Conservation (phyloP, 257 asterid species). For the Osmanthus fragrans region DNA sequence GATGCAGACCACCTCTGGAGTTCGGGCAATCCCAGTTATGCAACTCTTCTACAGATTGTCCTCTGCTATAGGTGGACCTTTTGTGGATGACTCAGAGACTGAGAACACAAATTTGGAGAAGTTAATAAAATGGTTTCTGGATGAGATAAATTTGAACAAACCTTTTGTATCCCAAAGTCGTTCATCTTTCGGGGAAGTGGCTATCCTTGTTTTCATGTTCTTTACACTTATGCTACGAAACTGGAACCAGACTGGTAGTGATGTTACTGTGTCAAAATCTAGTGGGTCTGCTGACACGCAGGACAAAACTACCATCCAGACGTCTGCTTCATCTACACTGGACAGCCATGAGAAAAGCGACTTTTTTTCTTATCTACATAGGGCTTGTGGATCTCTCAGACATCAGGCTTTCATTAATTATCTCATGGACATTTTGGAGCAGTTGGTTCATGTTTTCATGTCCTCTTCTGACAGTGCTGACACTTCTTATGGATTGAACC, state of each 20-base stretch:
- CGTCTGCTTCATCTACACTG: constrained; percentile 52
- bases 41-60: constrained; percentile 92
- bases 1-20: constrained; percentile 87
- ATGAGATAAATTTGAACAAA: constrained; percentile 69
- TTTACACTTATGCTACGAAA: constrained; percentile 95
- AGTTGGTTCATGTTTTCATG: constrained; percentile 80
- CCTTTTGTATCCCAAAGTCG: constrained; percentile 69
- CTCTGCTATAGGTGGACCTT: constrained; percentile 96
- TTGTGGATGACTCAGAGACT: constrained; percentile 60
- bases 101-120: constrained; percentile 84
- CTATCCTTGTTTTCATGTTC: constrained; percentile 88
- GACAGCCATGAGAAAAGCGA: constrained; percentile 74
- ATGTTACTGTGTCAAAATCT: constrained; percentile 64
- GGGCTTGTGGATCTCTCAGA: constrained; percentile 81
- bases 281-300: constrained; percentile 55
- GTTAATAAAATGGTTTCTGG: constrained; percentile 84
- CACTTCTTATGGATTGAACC: constrained; percentile 52
- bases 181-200: constrained; percentile 83
- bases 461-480: constrained; percentile 67
- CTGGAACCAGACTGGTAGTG: constrained; percentile 97
- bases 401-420: constrained; percentile 80
- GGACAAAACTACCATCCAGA: constrained; percentile 61
- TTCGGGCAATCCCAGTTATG: constrained; percentile 91
- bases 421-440: constrained; percentile 95
- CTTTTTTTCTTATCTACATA: constrained; percentile 57